Evolutionary conservation across 2,329 filamentous ascomycete species (phyloP).

Genomic region (Fusarium sp.): DNA sequence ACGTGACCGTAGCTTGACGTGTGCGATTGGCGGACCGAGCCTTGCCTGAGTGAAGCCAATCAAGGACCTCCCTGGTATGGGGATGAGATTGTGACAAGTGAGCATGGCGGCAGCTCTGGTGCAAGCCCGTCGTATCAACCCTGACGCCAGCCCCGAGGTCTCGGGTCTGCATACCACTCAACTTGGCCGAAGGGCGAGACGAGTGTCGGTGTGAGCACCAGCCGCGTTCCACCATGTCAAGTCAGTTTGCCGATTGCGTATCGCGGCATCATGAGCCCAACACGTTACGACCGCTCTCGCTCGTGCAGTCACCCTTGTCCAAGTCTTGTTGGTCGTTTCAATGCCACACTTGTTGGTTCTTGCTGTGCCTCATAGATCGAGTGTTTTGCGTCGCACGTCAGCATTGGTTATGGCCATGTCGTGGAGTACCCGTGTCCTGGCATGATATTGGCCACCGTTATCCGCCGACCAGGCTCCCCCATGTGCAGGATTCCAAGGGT

Average conservation of each 20-base stretch:
- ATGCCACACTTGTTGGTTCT: constrained; percentile 12
- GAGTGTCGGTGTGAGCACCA: constrained; percentile 37
- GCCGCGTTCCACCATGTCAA: constrained; percentile 12
- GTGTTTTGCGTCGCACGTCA: constrained; percentile 1
- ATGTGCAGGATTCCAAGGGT: neutral
- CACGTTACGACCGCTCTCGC: neutral
- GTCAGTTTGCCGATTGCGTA: constrained; percentile 18
- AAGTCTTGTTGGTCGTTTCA: neutral
- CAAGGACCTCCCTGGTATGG: constrained; percentile 21
- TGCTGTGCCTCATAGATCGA: neutral
- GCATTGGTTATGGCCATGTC: constrained; percentile 1
- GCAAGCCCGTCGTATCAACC: constrained; percentile 29
- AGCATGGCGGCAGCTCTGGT: constrained; percentile 30
- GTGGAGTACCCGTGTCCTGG: neutral
- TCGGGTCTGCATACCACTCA: constrained; percentile 26
- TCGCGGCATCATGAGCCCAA: constrained; percentile 2
- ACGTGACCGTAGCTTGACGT: constrained; percentile 51
- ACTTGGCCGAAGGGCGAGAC: constrained; percentile 2
- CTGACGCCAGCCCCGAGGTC: constrained; percentile 37
- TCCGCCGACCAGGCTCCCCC: neutral
- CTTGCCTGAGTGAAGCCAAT: constrained; percentile 47
- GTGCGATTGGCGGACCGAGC: constrained; percentile 55
- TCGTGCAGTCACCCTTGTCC: constrained; percentile 1
- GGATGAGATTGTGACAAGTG: constrained; percentile 37
- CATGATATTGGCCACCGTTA: neutral